phyloP scores from a whole-genome alignment of 2,329 filamentous ascomycete species.

The Calonectria naviculata region DNA sequence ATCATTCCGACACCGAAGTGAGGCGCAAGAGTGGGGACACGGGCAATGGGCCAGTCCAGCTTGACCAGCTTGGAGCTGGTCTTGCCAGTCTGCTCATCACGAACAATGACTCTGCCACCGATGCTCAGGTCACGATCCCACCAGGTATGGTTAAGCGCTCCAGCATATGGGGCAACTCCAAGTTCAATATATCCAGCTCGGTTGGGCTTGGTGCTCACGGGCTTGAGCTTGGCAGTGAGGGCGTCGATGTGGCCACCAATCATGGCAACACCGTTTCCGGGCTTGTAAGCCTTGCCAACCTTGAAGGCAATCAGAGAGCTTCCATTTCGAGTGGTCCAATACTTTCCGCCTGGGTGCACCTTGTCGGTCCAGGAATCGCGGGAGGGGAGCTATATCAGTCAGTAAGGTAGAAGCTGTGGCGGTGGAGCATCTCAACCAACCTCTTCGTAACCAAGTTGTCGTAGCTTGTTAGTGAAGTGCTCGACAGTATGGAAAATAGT shows the following conservation, averaged over 20 bases:
- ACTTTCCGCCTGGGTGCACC: conserved; percentile 84
- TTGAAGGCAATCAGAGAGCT: conserved; percentile 88
- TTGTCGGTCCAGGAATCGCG: conserved; percentile 81
- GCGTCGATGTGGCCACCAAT: conserved; percentile 95
- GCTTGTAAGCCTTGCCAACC: conserved; percentile 82
- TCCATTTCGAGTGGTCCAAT: conserved; percentile 88
- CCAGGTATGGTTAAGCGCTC: conserved; percentile 89
- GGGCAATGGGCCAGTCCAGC: conserved; percentile 93
- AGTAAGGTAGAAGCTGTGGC: conserved; percentile 15
- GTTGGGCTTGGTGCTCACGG: conserved; percentile 84
- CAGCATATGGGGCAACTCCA: conserved; percentile 92
- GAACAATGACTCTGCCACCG: conserved; percentile 88
- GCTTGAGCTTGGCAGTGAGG: conserved; percentile 90
- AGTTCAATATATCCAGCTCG: conserved; percentile 90
- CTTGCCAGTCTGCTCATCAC: conserved; percentile 77
- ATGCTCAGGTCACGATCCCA: conserved; percentile 96
- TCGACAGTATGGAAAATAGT: conserved; percentile 93
- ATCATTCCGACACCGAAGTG: conserved; percentile 87
- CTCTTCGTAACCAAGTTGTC: conserved; percentile 77
- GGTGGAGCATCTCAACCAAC: conserved; percentile 51
- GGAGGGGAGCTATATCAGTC: conserved; percentile 70
- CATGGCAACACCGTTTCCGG: conserved; percentile 88
- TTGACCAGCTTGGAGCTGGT: conserved; percentile 87
- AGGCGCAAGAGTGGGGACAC: conserved; percentile 90
- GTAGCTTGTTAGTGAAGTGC: conserved; percentile 79